Evolutionary conservation across 2,329 filamentous ascomycete species (phyloP), one percentile per base, ranked within the genome.

Genomic region (Sclerotinia sclerotiorum): DNA sequence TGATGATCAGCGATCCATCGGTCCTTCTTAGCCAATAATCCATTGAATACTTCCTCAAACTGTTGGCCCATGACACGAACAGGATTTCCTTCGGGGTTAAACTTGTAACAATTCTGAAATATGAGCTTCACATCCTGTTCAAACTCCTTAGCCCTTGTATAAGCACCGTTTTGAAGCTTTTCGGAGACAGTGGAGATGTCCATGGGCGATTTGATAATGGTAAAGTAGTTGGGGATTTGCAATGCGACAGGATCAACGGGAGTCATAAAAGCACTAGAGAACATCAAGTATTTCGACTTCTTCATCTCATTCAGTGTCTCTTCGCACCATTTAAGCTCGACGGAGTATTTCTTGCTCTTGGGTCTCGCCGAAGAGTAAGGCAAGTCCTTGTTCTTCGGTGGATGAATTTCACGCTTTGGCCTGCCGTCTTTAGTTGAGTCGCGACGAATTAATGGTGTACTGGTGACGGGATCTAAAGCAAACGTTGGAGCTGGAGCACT

Each of bases 181-280:
- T 84, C 84, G 48, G 86, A 84, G 76, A 97, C 90, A n/a, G 92
- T 97, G 21, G 85, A 84, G 62, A 97, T 83, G 78, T 99, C 94
- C 94, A 98, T 99, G 0, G 95, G 95, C 78, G 94, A 93, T 83
- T 97, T 98, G 81, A 99, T 93, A 70, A 98, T 84, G 75, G 90
- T 93, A 78, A 95, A 92, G 78, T 99, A 99, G 32, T 90, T 90
- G 0, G 95, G 95, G 69, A 98, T 97, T 77, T 94, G 93, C 66
- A 98, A 82, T 0, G 94, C 94, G 48, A 98, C 94, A 0, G 95
- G 93, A 77, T 99, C 95, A 27, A 99, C 95, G 0, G 95, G 91
- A 10, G 86, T 81, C 74, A 92, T 82, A 81, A 99, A 99, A 69
- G 91, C 89, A 67, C 85, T 84, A 55, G 92, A 92, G 72, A 89